Evolutionary conservation across 192 early-diverging fungal species (phyloP), one percentile per base, ranked within the genome.

Genomic region (Podochytrium sp.): DNA sequence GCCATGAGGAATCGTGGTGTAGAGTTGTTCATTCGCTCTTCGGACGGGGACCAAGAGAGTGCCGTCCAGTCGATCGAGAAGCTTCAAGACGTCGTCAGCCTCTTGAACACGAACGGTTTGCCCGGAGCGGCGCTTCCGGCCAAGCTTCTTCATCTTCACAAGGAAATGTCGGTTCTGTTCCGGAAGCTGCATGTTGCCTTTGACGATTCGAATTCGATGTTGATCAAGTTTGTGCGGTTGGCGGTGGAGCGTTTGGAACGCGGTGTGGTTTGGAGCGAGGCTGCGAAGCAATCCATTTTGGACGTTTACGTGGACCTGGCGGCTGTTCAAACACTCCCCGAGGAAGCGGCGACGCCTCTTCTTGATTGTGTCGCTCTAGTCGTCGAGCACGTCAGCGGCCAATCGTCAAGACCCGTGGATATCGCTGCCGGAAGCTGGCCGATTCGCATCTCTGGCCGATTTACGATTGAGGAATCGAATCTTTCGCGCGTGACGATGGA

Each of bases 1-100:
- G 96, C 97, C 2, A 99, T 99, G 97, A 81, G 97, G 55, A 99
- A 99, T 76, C 92, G 97, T 65, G 95, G 95, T 55, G 90, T 98
- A n/a, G 97, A 99, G 80, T 88, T 99, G 29, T 82, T 86, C 27
- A 77, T 96, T 1, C 78, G 87, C 1, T 87, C 86, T 7, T 18
- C 47, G 1, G 32, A 56, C 23, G 32, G 37, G 1, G 23, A 49
- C 4, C n/a, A 59, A 68, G 25, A 30, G 3, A 18, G 18, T 18
- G 39, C 30, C 30, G 18, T 42, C 0, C 30, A 55, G 7, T 25
- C 52, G 6, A 20, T 6, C 18, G 3, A 25, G 3, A 18, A 18
- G 37, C 34, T 37, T 6, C 18, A 25, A 23, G 78, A 80, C 32
- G 14, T 76, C 20, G 30, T 71, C 10, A 76, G 37, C 34, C 35